Evolutionary conservation across 1,139 yeast genomes (phyloP).

Genomic region (Debaryomyces sp.): DNA sequence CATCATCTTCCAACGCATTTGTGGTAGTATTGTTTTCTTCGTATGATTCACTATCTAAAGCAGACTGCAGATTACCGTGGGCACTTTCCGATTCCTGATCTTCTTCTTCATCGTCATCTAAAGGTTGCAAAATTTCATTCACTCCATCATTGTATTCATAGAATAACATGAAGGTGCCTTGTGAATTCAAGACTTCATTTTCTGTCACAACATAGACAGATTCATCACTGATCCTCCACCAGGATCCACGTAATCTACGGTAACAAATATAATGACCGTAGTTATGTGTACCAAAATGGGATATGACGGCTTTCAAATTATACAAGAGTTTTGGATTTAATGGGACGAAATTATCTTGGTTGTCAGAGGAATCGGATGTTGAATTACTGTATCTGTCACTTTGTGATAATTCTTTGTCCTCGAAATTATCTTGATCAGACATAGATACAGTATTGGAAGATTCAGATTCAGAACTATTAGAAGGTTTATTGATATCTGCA

Average conservation of each 20-base stretch:
- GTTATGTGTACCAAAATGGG: constrained; percentile 93
- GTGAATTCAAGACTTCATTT: constrained; percentile 75
- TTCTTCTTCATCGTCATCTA: constrained; percentile 36
- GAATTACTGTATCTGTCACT: constrained; percentile 4
- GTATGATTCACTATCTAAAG: constrained; percentile 8
- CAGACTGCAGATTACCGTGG: neutral
- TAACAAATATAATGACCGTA: constrained; percentile 94
- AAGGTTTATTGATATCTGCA: constrained; percentile 14
- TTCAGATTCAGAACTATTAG: constrained; percentile 4
- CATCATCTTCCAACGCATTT: neutral
- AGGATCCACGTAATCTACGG: constrained; percentile 75
- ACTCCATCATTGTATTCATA: constrained; percentile 62
- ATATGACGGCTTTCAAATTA: constrained; percentile 78
- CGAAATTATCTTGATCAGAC: constrained; percentile 9
- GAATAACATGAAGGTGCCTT: constrained; percentile 91
- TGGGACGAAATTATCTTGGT: neutral
- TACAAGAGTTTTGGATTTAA: constrained; percentile 52
- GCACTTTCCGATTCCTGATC: constrained; percentile 13
- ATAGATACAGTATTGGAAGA: constrained; percentile 1
- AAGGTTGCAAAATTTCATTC: constrained; percentile 30
- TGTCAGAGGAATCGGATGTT: neutral
- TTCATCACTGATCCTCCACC: constrained; percentile 97
- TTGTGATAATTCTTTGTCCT: constrained; percentile 10
- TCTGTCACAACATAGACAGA: constrained; percentile 79
- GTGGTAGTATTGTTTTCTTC: neutral